phyloP scores from a whole-genome alignment of 1,139 yeast species.

The Scheffersomyces segobiensis region DNA sequence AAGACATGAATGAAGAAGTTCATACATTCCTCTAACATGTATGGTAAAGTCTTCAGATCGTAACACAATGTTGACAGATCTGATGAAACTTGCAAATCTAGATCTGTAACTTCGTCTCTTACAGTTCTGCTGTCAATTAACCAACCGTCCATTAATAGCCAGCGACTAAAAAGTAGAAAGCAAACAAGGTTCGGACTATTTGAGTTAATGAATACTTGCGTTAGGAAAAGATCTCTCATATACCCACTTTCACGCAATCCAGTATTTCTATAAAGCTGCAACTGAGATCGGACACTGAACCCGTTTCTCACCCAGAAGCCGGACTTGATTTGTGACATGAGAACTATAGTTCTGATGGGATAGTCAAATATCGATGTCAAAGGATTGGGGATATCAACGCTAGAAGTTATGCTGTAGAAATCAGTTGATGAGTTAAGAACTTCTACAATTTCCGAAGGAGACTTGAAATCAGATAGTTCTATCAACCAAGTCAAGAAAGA shows the following conservation, averaged over 20 bases:
- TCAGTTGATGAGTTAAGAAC: conserved; percentile 9
- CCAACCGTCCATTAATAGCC: conserved; percentile 66
- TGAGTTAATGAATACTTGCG: conserved; percentile 66
- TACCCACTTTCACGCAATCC: conserved; percentile 83
- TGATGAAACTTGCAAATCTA: background rate
- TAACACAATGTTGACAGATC: conserved; percentile 23
- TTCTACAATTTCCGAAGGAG: conserved; percentile 22
- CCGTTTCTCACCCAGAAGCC: conserved; percentile 65
- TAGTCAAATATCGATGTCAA: conserved; percentile 60
- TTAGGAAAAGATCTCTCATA: conserved; percentile 70
- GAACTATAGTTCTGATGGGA: conserved; percentile 68
- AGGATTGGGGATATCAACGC: conserved; percentile 18
- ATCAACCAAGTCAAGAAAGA: conserved; percentile 71
- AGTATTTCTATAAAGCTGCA: conserved; percentile 77
- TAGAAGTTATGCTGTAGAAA: background rate
- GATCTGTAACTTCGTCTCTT: conserved; percentile 1
- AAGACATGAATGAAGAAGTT: conserved; percentile 68
- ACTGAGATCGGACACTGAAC: conserved; percentile 72
- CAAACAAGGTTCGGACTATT: conserved; percentile 59
- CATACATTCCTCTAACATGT: conserved; percentile 79
- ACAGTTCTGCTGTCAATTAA: conserved; percentile 8
- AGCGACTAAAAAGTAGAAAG: conserved; percentile 62
- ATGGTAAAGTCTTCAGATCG: conserved; percentile 49
- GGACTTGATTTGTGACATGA: conserved; percentile 56
- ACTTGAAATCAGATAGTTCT: conserved; percentile 46